These are phyloP conservation scores for Rhynchosporium graminicola DNA, from an alignment of 2,329 filamentous ascomycete species.

Conservation along the genomic window DNA sequence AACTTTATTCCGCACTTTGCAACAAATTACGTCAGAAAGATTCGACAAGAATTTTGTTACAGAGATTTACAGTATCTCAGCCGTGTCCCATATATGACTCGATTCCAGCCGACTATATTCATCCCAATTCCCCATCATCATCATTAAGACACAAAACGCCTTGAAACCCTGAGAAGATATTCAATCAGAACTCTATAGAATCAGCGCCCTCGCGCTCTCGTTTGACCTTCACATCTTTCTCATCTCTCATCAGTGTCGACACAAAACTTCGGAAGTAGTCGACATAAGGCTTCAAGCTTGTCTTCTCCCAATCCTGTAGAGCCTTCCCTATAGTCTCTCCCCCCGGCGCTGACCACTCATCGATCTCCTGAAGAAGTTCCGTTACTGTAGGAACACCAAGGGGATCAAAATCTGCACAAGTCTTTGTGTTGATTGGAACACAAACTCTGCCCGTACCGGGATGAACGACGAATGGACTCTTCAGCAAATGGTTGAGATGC, in stretches of 20 bases:
- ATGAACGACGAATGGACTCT: conserved; percentile 94
- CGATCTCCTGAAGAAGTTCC: conserved; percentile 79
- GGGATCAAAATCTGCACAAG: conserved; percentile 82
- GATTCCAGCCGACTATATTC: not conserved
- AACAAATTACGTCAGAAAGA: too few relatives aligned
- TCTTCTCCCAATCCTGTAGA: conserved; percentile 93
- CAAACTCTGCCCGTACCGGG: conserved; percentile 92
- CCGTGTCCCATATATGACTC: not conserved
- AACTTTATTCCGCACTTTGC: too few relatives aligned
- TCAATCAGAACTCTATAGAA: conserved; percentile 64
- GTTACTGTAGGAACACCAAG: conserved; percentile 87
- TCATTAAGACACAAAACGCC: not conserved
- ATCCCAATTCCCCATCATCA: not conserved
- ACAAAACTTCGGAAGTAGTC: conserved; percentile 88
- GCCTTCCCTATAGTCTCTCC: conserved; percentile 50
- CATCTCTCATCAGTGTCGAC: conserved; percentile 74
- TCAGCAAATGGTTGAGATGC: conserved; percentile 96
- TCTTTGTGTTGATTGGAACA: conserved; percentile 82
- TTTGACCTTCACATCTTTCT: conserved; percentile 55
- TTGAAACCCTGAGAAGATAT: not conserved
- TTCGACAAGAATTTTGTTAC: not conserved
- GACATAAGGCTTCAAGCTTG: conserved; percentile 87
- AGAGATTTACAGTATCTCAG: not conserved
- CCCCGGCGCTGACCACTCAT: conserved; percentile 65
- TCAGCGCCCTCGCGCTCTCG: conserved; percentile 51